Evolutionary conservation across 495 filamentous ascomycete genomes (phyloP).

Genomic region (Talaromyces nanjingensis): DNA sequence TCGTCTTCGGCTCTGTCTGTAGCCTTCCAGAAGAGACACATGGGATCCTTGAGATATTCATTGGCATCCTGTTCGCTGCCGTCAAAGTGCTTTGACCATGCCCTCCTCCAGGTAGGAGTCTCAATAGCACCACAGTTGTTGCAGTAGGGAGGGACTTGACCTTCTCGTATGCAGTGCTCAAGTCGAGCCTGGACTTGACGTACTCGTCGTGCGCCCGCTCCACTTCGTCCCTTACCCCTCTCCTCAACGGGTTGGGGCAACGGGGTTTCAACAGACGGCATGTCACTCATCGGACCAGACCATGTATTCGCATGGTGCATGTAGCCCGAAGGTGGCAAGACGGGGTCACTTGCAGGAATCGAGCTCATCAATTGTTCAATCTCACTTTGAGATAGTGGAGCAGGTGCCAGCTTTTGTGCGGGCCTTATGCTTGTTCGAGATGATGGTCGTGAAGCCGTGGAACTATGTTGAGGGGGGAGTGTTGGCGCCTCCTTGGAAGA

Average conservation of each 20-base stretch:
- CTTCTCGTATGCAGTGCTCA: constrained; percentile 58
- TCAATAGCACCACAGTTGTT: constrained; percentile 90
- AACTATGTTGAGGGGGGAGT: constrained; percentile 12
- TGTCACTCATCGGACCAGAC: constrained; percentile 37
- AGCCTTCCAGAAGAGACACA: constrained; percentile 57
- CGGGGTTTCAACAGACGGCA: constrained; percentile 27
- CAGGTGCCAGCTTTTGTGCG: constrained; percentile 34
- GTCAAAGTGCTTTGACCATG: constrained; percentile 61
- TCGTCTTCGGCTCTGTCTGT: constrained; percentile 53
- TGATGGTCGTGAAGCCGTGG: constrained; percentile 29
- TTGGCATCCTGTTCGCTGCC: constrained; percentile 58
- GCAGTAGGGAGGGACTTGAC: constrained; percentile 78
- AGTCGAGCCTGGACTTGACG: constrained; percentile 43
- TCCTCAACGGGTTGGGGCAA: constrained; percentile 18
- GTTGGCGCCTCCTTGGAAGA: constrained; percentile 15
- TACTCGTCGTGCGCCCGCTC: constrained; percentile 28
- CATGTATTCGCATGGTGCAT: constrained; percentile 42
- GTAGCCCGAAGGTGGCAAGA: constrained; percentile 31
- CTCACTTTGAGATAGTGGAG: constrained; percentile 31
- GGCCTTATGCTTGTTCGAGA: constrained; percentile 30
- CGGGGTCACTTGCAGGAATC: constrained; percentile 53
- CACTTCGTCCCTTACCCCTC: constrained; percentile 27
- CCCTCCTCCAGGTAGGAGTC: constrained; percentile 91
- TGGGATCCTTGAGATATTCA: constrained; percentile 57
- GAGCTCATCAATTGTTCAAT: constrained; percentile 28